Percentiles rank a stretch among this genome's conserved stretches.
Conservation (phyloP, 306 rosid genomes). For the Mimosa pudica region DNA sequence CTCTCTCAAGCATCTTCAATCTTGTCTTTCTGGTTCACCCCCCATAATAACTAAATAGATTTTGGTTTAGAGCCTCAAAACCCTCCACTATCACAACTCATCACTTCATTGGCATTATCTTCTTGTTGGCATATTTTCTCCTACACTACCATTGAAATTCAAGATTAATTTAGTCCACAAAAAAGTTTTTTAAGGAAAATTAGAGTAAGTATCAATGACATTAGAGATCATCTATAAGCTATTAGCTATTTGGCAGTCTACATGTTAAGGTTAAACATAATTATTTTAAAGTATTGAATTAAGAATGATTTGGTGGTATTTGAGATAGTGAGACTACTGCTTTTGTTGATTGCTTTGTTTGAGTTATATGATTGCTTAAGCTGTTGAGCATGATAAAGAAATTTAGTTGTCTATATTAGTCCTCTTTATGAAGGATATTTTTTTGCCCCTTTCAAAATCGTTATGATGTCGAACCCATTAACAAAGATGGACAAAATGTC, state of each 20-base stretch:
- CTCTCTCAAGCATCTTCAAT: constrained; percentile 41
- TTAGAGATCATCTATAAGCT: not conserved
- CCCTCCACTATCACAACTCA: not conserved
- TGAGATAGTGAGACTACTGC: not conserved
- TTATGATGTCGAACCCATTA: not conserved
- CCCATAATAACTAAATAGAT: not conserved
- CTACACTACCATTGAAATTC: no score
- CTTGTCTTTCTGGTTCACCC: constrained; percentile 48
- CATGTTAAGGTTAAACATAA: not conserved
- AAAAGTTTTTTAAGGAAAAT: no score
- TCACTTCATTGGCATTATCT: not conserved
- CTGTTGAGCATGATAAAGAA: not conserved
- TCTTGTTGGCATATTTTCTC: not conserved
- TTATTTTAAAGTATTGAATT: not conserved
- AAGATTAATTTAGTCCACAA: no score
- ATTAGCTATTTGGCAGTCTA: no score
- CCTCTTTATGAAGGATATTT: not conserved
- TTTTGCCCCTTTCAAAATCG: not conserved
- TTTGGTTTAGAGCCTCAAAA: not conserved
- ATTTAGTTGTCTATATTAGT: not conserved
- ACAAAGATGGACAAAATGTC: not conserved
- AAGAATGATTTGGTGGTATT: not conserved
- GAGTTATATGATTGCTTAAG: not conserved
- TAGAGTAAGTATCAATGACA: no score
- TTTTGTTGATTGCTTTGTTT: not conserved